Conservation (phyloP, 345 rosid genomes). For the Noccaea caerulescens region DNA sequence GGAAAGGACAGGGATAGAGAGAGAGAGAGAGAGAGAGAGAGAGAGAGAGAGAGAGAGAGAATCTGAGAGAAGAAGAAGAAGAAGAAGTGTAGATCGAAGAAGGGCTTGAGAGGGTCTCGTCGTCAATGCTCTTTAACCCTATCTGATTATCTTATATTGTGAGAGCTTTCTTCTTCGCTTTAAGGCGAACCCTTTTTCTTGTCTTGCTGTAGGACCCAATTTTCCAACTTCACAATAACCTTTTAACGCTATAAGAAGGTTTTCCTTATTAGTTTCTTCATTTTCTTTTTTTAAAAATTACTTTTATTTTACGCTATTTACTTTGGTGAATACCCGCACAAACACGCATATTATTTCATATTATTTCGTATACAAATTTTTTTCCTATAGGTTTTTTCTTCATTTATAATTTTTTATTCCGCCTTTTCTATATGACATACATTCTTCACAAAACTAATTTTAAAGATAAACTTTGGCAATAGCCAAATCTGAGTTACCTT, state of each 20-base stretch:
- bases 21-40: constrained; percentile 30
- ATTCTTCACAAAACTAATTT: no score
- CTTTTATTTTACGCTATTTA: no score
- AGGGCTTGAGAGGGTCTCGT: constrained; percentile 9
- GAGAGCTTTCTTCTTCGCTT: neutral
- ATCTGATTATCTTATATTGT: constrained; percentile 24
- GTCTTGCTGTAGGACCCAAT: neutral
- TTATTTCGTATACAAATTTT: no score
- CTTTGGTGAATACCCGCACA: no score
- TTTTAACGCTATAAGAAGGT: neutral
- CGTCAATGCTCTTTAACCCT: constrained; percentile 40
- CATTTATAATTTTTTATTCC: no score
- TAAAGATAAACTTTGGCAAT: no score
- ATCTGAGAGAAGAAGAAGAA: neutral
- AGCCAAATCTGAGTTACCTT: no score
- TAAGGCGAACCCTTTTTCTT: neutral
- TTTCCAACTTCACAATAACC: neutral
- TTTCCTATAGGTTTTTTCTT: no score
- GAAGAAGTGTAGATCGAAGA: constrained; percentile 37
- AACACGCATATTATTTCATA: no score
- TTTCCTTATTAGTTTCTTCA: neutral
- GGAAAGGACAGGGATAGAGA: neutral
- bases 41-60: constrained; percentile 6
- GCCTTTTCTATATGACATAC: no score
- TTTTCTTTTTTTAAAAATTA: neutral